Evolutionary conservation across 148 eudicot genomes (phyloP).

Genomic region (Nyssa sinensis): DNA sequence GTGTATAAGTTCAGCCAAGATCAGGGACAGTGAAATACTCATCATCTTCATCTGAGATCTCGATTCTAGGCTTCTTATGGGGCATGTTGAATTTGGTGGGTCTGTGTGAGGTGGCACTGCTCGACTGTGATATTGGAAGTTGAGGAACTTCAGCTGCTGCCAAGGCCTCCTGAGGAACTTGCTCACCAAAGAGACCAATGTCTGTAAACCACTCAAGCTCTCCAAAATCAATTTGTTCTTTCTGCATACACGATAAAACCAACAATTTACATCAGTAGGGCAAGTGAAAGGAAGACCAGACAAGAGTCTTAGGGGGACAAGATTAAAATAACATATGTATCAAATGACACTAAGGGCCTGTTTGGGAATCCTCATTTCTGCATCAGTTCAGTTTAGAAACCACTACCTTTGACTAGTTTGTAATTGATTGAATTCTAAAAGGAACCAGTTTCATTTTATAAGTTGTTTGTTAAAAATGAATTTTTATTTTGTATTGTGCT

Average conservation of each 20-base stretch:
- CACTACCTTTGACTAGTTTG: too few relatives aligned
- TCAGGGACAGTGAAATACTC: conserved; percentile 90
- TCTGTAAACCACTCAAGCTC: conserved; percentile 68
- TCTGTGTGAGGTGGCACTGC: conserved; percentile 28
- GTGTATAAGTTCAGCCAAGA: conserved; percentile 57
- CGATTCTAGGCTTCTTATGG: conserved; percentile 77
- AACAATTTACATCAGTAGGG: neutral
- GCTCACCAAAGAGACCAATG: conserved; percentile 61
- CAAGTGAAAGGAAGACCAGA: neutral
- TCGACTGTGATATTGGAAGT: conserved; percentile 46
- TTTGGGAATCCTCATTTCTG: too few relatives aligned
- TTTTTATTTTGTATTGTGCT: too few relatives aligned
- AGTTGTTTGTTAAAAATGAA: too few relatives aligned
- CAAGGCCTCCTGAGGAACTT: conserved; percentile 41
- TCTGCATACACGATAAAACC: conserved; percentile 35
- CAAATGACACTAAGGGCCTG: neutral
- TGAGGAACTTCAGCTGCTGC: conserved; percentile 82
- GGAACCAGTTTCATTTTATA: too few relatives aligned
- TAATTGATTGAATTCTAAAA: too few relatives aligned
- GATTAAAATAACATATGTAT: neutral
- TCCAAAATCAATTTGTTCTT: conserved; percentile 59
- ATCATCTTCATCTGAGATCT: conserved; percentile 63
- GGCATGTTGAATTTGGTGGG: conserved; percentile 43
- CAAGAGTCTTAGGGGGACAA: neutral
- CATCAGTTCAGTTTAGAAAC: too few relatives aligned